Conservation (phyloP, 2,329 filamentous ascomycete genomes). For the Cladosporium austrohemisphaericum region DNA sequence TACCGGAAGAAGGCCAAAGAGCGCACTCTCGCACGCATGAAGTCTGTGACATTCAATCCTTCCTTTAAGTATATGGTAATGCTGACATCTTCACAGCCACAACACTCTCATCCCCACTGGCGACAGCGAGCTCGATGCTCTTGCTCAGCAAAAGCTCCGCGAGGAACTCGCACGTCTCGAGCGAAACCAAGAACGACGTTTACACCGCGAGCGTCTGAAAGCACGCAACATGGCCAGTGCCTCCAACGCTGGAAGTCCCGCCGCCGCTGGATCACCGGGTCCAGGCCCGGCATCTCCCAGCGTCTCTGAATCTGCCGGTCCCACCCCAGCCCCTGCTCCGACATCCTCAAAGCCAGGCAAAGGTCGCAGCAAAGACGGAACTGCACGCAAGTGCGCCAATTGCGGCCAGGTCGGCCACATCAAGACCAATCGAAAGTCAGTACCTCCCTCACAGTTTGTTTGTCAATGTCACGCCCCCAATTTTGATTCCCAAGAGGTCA, state of each 20-base stretch:
- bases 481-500: conserved; percentile 6
- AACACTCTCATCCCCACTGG: conserved; percentile 62
- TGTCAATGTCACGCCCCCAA: conserved; percentile 16
- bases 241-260: conserved; percentile 45
- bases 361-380: conserved; percentile 59
- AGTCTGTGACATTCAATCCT: conserved; percentile 50
- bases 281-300: conserved; percentile 32
- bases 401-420: conserved; percentile 96
- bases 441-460: conserved; percentile 28
- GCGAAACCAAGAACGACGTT: conserved; percentile 85
- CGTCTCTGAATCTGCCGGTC: background rate
- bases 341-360: conserved; percentile 32
- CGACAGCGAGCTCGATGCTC: conserved; percentile 62
- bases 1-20: conserved; percentile 77
- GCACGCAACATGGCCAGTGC: conserved; percentile 45
- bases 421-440: conserved; percentile 97
- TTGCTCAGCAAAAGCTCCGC: conserved; percentile 56
- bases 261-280: conserved; percentile 41
- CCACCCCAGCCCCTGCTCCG: conserved; percentile 11
- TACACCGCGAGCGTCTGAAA: conserved; percentile 88
- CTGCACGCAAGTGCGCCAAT: conserved; percentile 87
- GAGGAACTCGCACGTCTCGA: conserved; percentile 78
- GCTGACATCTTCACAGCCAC: conserved; percentile 44
- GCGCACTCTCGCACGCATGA: conserved; percentile 67
- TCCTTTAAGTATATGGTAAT: background rate